A percentile compares a stretch with the other conserved stretches of the same genome.
These are phyloP conservation scores for Mycosphaerella sp. DNA, from an alignment of 2,329 filamentous ascomycete genomes.

Conservation along the genomic window DNA sequence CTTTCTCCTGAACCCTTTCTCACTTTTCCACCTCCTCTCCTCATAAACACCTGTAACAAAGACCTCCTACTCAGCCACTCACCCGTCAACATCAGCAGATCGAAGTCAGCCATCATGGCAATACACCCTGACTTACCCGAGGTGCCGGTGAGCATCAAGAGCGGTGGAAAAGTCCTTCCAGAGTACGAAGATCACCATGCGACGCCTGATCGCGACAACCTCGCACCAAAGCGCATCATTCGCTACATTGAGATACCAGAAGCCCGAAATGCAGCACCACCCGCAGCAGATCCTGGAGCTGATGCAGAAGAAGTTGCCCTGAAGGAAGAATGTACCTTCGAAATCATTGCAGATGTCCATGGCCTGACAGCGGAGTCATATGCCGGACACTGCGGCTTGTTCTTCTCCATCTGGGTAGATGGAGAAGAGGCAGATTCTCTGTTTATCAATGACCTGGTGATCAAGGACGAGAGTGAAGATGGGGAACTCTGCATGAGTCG, in stretches of 20 bases:
- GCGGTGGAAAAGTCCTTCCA: not conserved
- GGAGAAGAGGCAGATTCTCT: conserved; percentile 1
- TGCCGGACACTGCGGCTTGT: not conserved
- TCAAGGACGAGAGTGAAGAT: not conserved
- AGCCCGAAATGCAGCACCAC: not conserved
- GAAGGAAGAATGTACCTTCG: not conserved
- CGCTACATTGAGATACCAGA: conserved; percentile 1
- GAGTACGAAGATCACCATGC: conserved; percentile 2
- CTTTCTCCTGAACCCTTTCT: too few relatives aligned
- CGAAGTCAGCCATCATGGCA: not conserved
- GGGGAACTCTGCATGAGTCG: conserved; percentile 4
- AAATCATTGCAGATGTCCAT: not conserved
- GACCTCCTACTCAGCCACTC: too few relatives aligned
- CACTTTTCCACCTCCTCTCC: too few relatives aligned
- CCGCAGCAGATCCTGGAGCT: not conserved
- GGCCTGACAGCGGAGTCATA: not conserved
- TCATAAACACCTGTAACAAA: too few relatives aligned
- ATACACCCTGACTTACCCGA: not conserved
- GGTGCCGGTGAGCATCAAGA: not conserved
- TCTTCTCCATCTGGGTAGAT: conserved; percentile 1
- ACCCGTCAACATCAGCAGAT: not conserved
- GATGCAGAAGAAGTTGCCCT: not conserved
- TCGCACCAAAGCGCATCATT: not conserved
- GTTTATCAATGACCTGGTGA: not conserved
- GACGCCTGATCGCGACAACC: not conserved